Evolutionary conservation across 2,329 filamentous ascomycete genomes (phyloP).

Genomic region (Escovopsis sp.): DNA sequence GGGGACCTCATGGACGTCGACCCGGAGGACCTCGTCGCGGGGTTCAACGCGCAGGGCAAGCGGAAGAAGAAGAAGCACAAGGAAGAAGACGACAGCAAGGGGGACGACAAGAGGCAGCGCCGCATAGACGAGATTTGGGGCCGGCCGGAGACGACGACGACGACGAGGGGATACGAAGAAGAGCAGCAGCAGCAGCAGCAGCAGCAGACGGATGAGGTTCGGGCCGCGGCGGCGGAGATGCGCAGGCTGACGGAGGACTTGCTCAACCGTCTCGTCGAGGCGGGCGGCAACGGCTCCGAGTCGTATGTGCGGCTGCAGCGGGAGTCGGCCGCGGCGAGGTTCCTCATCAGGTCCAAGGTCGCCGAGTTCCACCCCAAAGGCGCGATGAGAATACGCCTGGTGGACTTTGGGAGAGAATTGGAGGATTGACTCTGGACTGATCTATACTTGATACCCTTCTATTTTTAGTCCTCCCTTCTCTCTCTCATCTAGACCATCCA

Average conservation of each 20-base stretch:
- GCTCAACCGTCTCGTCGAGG: slow-evolving; percentile 41
- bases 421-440: slow-evolving; percentile 27
- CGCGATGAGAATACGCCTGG: slow-evolving; percentile 40
- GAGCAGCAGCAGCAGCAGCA: slow-evolving; percentile 9
- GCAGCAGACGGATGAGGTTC: slow-evolving; percentile 29
- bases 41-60: slow-evolving; percentile 46
- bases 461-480: no score
- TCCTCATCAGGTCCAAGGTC: slow-evolving; percentile 49
- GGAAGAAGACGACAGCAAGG: slow-evolving; percentile 9
- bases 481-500: no score
- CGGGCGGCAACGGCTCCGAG: slow-evolving; percentile 37
- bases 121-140: slow-evolving; percentile 53
- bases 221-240: slow-evolving; percentile 42
- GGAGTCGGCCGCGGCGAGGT: slow-evolving; percentile 48
- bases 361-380: slow-evolving; percentile 52
- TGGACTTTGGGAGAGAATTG: slow-evolving; percentile 51
- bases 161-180: slow-evolving; percentile 4
- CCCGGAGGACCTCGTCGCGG: slow-evolving; percentile 42
- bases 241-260: slow-evolving; percentile 44
- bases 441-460: no score
- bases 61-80: slow-evolving; percentile 30
- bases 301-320: slow-evolving; percentile 43
- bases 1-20: slow-evolving; percentile 55
- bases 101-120: slow-evolving; percentile 39
- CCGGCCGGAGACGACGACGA: slow-evolving; percentile 9